phyloP scores from a whole-genome alignment of 2,329 filamentous ascomycete species.

The Trichocomaceae sp. region DNA sequence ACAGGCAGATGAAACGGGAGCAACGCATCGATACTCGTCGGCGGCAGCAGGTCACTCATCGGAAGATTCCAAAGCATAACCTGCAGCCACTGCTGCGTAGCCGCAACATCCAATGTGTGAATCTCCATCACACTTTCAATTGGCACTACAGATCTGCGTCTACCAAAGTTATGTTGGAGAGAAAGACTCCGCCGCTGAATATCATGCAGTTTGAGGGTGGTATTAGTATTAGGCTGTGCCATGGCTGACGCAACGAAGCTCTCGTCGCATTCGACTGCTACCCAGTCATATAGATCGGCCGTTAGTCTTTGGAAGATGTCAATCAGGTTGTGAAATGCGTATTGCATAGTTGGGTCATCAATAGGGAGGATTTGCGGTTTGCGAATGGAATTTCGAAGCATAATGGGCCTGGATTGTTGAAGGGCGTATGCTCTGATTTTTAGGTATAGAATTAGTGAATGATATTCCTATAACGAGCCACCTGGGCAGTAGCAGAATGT shows the following conservation, averaged over 20 bases:
- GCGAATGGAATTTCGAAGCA: constrained; percentile 60
- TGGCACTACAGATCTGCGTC: constrained; percentile 44
- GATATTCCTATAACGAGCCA: neutral
- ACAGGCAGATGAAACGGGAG: constrained; percentile 60
- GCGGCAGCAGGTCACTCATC: constrained; percentile 59
- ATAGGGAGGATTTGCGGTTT: constrained; percentile 58
- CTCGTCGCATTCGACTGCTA: constrained; percentile 30
- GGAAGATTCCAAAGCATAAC: constrained; percentile 67
- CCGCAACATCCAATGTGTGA: constrained; percentile 61
- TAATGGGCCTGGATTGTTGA: constrained; percentile 62
- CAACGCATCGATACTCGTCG: constrained; percentile 48
- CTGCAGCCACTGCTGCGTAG: constrained; percentile 66
- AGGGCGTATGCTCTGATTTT: constrained; percentile 60
- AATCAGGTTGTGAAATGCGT: constrained; percentile 37
- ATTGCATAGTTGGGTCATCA: constrained; percentile 42
- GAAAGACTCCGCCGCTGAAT: neutral
- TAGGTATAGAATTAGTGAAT: constrained; percentile 2
- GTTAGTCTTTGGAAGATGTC: constrained; percentile 35
- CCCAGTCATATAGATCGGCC: constrained; percentile 33
- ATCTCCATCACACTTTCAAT: constrained; percentile 54
- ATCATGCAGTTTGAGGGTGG: neutral
- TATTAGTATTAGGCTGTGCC: constrained; percentile 10
- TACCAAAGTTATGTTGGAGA: neutral
- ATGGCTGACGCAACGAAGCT: constrained; percentile 24
- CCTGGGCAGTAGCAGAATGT: constrained; percentile 17